phyloP scores from a whole-genome alignment of 805 yeast species.

The Ogataea methylovora region DNA sequence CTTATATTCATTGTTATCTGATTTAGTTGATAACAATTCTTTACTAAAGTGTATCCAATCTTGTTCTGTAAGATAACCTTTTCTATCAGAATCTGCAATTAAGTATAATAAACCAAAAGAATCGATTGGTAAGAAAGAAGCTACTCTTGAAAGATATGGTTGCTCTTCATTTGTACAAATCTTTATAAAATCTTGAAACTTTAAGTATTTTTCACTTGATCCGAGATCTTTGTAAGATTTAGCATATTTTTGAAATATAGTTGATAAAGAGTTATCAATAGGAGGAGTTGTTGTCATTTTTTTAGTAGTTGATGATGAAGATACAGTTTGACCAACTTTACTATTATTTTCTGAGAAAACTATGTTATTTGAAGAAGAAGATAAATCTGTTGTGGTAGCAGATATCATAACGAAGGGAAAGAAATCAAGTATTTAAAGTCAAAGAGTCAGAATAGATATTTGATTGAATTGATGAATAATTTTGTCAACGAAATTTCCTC shows the following conservation, averaged over 20 bases:
- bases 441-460: too few species aligned
- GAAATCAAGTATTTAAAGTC: too few species aligned
- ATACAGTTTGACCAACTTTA: too few species aligned
- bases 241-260: slow-evolving; percentile 37
- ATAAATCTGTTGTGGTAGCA: too few species aligned
- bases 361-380: too few species aligned
- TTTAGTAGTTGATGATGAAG: too few species aligned
- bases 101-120: slow-evolving; percentile 69
- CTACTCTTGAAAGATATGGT: slow-evolving; percentile 12
- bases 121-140: slow-evolving; percentile 37
- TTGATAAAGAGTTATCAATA: slow-evolving; percentile 17
- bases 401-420: too few species aligned
- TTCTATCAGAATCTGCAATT: slow-evolving; percentile 65
- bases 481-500: too few species aligned
- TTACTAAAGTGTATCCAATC: slow-evolving; percentile 75
- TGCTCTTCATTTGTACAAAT: slow-evolving; percentile 41
- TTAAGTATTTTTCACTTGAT: slow-evolving; percentile 24
- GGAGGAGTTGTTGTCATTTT: too few species aligned
- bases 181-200: slow-evolving; percentile 32
- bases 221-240: slow-evolving; percentile 23
- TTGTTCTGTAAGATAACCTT: slow-evolving; percentile 44
- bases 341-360: too few species aligned
- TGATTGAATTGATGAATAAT: too few species aligned
- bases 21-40: slow-evolving; percentile 36
- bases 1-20: slow-evolving; percentile 40